Evolutionary conservation across 306 rosid genomes (phyloP).

Genomic region (Calophaca sinica): DNA sequence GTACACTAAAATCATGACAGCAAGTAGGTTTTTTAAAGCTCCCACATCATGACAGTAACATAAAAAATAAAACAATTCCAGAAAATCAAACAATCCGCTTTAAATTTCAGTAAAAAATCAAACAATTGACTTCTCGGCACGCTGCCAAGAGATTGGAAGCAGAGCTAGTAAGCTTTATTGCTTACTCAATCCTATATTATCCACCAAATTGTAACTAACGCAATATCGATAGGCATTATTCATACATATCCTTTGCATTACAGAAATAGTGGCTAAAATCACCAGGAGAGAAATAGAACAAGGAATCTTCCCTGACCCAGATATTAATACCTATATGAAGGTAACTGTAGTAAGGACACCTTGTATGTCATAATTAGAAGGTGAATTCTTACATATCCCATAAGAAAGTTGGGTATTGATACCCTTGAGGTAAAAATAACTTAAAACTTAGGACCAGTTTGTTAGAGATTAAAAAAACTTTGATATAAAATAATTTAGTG

Average conservation of each 20-base stretch:
- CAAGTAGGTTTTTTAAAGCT: too few relatives aligned
- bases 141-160: slow-evolving; percentile 79
- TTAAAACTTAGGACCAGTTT: too few relatives aligned
- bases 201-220: slow-evolving; percentile 28
- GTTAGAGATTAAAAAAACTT: too few relatives aligned
- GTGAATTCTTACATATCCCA: too few relatives aligned
- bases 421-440: too few relatives aligned
- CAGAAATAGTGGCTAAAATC: slow-evolving; percentile 61
- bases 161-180: slow-evolving; percentile 65
- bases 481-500: too few relatives aligned
- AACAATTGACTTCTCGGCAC: slow-evolving; percentile 82
- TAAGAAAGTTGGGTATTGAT: too few relatives aligned
- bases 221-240: slow-evolving; percentile 32
- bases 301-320: slow-evolving; percentile 67
- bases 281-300: slow-evolving; percentile 57
- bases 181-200: slow-evolving; percentile 29
- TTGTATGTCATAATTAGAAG: slow-evolving; percentile 17
- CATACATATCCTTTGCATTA: slow-evolving; percentile 7
- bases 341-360: slow-evolving; percentile 44
- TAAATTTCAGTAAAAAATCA: too few relatives aligned
- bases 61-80: too few relatives aligned
- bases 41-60: too few relatives aligned
- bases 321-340: slow-evolving; percentile 70
- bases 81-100: too few relatives aligned
- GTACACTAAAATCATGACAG: too few relatives aligned